Evolutionary conservation across 352 stramenopile species (phyloP), one percentile per base, ranked within the genome.

Genomic region (Globisporangium okanoganense): DNA sequence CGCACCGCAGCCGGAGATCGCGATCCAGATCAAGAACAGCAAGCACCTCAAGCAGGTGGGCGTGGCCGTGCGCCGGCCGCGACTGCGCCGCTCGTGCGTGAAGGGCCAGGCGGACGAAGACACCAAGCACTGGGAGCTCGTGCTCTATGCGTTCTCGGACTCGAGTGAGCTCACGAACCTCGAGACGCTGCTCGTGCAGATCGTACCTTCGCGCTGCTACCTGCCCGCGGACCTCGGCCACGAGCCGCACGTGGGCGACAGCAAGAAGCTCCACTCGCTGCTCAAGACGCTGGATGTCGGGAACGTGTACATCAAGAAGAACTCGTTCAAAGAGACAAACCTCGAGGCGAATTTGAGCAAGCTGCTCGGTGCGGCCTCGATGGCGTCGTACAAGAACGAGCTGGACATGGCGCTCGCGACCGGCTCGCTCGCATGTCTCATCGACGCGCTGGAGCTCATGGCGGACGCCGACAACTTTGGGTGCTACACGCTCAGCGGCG

Each of bases 41-140:
- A 94, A 94, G 70, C 70, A 89, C 43, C 69, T 92, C 31, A 95
- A 94, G 70, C 82, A 92, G 40, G 73, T 95, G 18, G 87, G 78
- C 38, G 83, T 95, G 56, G 87, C 85, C 0, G 70, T 90, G 66
- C 80, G 86, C 13, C 77, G 80, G 5, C 80, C 86, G 54, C 83
- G 86, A 8, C 56, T 76, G 54, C 83, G 83, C n/a, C 72, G 74
- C 24, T 94, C 85, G 24, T 92, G 83, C 61, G 72, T 94, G 58
- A 91, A 90, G 53, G 85, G 83, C 27, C 65, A 78, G 10, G 72
- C 62, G 16, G 71, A 72, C 61, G 85, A 94, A 55, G 85, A 95
- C 69, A 92, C 78, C 35, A 95, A 94, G 61, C 83, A 94, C 41
- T 94, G 81, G 73, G 72, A 92, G 66, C 63, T 95, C 44, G 65